A percentile compares a stretch with the other conserved stretches of the same genome.
phyloP scores from a whole-genome alignment of 176 grass and related monocot genomes.

The Thinopyrum elongatum region DNA sequence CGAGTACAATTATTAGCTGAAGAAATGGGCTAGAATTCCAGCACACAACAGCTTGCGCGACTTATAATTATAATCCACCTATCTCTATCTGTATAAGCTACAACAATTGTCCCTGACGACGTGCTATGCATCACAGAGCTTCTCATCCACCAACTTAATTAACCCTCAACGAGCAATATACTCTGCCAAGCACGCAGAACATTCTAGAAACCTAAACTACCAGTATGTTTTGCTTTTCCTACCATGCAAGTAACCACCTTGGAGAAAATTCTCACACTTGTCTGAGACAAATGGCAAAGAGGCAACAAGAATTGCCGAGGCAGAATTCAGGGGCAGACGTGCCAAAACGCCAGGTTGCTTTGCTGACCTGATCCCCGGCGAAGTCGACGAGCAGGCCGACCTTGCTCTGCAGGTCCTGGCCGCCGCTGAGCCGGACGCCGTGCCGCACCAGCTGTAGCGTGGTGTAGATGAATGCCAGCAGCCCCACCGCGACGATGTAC shows the following conservation, averaged over 20 bases:
- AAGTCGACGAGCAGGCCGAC: constrained; percentile 60
- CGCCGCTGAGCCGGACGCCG: constrained; percentile 46
- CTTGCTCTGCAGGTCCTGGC: constrained; percentile 52
- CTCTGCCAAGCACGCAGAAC: neutral
- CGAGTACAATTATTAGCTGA: neutral
- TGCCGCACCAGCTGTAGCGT: constrained; percentile 62
- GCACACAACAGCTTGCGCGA: constrained; percentile 9
- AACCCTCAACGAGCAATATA: neutral
- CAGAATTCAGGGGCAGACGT: neutral
- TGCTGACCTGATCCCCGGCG: constrained; percentile 72
- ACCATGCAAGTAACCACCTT: neutral
- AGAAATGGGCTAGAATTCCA: neutral
- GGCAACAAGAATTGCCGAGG: neutral
- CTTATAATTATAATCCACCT: neutral
- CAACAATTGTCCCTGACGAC: neutral
- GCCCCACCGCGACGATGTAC: constrained; percentile 65
- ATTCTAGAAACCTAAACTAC: neutral
- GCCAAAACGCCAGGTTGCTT: neutral
- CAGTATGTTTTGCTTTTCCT: constrained; percentile 14
- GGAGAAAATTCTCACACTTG: too few species aligned
- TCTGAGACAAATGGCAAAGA: neutral
- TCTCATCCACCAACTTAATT: neutral
- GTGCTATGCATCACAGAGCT: neutral
- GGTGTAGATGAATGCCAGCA: constrained; percentile 70
- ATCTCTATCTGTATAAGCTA: neutral